Evolutionary conservation across 2,329 filamentous ascomycete genomes (phyloP).

Genomic region (Aspergillus novofumigatus): DNA sequence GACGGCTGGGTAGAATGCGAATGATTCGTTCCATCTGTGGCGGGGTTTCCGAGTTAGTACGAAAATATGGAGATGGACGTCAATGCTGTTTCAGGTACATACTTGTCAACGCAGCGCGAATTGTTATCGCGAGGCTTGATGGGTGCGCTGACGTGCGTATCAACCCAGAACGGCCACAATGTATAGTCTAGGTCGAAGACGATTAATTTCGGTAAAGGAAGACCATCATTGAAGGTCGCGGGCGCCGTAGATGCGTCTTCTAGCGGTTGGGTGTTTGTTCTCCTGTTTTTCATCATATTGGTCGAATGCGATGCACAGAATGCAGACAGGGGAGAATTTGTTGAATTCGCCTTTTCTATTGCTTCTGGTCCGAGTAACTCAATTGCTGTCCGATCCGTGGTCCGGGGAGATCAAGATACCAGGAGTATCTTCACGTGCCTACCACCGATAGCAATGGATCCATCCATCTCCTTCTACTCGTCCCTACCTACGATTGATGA

Average conservation of each 20-base stretch:
- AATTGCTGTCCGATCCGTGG: not conserved
- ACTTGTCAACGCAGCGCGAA: conserved; percentile 43
- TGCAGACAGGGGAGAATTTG: not conserved
- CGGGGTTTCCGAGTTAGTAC: conserved; percentile 8
- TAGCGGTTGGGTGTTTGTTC: conserved; percentile 31
- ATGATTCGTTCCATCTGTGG: conserved; percentile 58
- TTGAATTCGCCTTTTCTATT: not conserved
- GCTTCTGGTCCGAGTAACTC: not conserved
- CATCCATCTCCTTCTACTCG: not conserved
- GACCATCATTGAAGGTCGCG: conserved; percentile 59
- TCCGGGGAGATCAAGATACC: not conserved
- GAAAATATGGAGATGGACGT: not conserved
- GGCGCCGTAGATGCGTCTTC: conserved; percentile 41
- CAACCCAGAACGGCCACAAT: conserved; percentile 98
- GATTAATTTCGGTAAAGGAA: conserved; percentile 74
- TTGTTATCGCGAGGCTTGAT: conserved; percentile 59
- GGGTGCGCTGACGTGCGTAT: conserved; percentile 80
- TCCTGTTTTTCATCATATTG: conserved; percentile 32
- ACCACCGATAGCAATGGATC: not conserved
- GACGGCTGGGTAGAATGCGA: conserved; percentile 67
- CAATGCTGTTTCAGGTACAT: conserved; percentile 4
- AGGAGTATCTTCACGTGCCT: not conserved
- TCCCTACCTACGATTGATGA: not conserved
- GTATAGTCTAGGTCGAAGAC: conserved; percentile 98
- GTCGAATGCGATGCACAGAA: not conserved